Evolutionary conservation across 2,329 filamentous ascomycete genomes (phyloP).

Genomic region (Alternaria atra): DNA sequence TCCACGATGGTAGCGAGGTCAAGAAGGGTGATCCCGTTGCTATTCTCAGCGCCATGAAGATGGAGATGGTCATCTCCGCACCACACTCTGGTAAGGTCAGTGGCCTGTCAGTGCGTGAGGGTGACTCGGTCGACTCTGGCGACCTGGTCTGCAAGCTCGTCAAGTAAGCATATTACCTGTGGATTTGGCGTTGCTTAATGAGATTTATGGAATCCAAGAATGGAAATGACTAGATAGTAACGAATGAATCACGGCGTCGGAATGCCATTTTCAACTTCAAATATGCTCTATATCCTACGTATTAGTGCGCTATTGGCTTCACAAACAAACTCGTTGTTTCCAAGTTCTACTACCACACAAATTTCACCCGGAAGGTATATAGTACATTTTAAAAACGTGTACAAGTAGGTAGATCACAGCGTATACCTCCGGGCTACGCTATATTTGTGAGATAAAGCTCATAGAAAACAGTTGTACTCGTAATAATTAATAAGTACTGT

Average conservation of each 20-base stretch:
- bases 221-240: constrained; percentile 23
- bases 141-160: constrained; percentile 95
- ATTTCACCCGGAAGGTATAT: background rate
- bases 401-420: too few species aligned
- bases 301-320: background rate
- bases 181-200: constrained; percentile 9
- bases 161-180: constrained; percentile 58
- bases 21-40: constrained; percentile 99
- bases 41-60: constrained; percentile 98
- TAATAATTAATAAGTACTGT: too few species aligned
- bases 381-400: background rate
- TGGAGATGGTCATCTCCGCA: constrained; percentile 99
- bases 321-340: background rate
- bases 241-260: constrained; percentile 13
- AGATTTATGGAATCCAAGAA: constrained; percentile 12
- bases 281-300: background rate
- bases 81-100: constrained; percentile 92
- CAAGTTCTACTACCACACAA: background rate
- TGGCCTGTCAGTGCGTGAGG: constrained; percentile 84
- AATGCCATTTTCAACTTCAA: constrained; percentile 14
- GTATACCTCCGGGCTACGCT: too few species aligned
- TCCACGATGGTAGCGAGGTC: constrained; percentile 90
- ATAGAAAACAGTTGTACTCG: too few species aligned
- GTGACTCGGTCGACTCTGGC: constrained; percentile 92
- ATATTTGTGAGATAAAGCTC: too few species aligned